These are phyloP conservation scores for Pelargonium myrrhifolium DNA, from an alignment of 441 rosid species.

Conservation along the genomic window DNA sequence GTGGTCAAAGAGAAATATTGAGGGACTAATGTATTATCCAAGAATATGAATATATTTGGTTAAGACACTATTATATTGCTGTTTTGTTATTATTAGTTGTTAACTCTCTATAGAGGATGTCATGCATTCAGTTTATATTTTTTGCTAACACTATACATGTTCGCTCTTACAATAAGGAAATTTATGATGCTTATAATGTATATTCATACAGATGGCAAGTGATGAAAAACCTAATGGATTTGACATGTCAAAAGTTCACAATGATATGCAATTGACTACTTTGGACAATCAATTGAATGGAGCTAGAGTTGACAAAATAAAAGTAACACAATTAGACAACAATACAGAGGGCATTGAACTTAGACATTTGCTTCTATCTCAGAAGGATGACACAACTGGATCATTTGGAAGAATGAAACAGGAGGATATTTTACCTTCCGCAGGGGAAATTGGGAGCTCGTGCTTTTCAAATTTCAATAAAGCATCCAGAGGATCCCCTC, in stretches of 20 bases:
- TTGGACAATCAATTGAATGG: conserved; percentile 41
- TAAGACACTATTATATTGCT: no score
- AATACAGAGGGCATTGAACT: conserved; percentile 31
- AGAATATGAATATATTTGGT: no score
- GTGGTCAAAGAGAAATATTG: no score
- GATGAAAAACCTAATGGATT: conserved; percentile 35
- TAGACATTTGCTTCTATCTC: conserved; percentile 57
- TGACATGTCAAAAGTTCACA: conserved; percentile 23
- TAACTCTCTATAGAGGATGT: no score
- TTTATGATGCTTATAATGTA: neutral
- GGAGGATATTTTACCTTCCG: conserved; percentile 42
- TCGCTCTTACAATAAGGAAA: neutral
- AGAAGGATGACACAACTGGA: conserved; percentile 29
- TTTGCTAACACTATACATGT: neutral
- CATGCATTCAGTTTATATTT: no score
- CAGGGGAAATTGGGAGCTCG: conserved; percentile 26
- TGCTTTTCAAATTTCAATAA: conserved; percentile 20
- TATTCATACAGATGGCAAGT: conserved; percentile 38
- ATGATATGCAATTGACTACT: conserved; percentile 31
- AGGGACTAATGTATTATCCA: no score
- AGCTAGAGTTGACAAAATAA: conserved; percentile 36
- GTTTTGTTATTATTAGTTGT: no score
- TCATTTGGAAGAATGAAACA: conserved; percentile 41
- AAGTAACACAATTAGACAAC: conserved; percentile 37
- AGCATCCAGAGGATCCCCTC: conserved; percentile 21